Percentiles rank a stretch among this genome's conserved stretches.
phyloP scores from a whole-genome alignment of 176 grass and related monocot genomes.

The Ampelocalamus luodianensis region DNA sequence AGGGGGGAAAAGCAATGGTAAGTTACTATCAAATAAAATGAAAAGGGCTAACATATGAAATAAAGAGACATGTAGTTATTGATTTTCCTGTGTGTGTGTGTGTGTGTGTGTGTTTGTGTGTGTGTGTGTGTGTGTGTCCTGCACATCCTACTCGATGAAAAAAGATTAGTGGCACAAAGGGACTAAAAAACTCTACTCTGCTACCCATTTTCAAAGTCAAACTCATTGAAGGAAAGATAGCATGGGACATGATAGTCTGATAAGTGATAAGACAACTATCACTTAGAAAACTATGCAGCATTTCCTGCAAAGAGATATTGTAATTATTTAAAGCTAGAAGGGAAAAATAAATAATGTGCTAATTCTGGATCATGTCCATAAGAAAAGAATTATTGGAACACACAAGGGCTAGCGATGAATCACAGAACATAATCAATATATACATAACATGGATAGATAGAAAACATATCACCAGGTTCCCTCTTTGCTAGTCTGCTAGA shows the following conservation, averaged over 20 bases:
- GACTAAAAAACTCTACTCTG: neutral
- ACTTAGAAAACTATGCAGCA: constrained; percentile 5
- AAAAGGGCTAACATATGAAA: constrained; percentile 23
- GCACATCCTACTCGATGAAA: neutral
- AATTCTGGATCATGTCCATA: neutral
- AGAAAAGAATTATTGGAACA: constrained; percentile 25
- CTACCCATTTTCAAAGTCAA: neutral
- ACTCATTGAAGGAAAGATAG: neutral
- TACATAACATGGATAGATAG: constrained; percentile 24
- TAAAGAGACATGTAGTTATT: neutral
- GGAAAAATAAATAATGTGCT: neutral
- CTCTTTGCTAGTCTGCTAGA: constrained; percentile 9
- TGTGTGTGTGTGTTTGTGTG: neutral
- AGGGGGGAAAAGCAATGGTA: constrained; percentile 23
- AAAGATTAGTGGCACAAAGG: neutral
- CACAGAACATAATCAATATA: constrained; percentile 9
- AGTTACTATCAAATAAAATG: constrained; percentile 17
- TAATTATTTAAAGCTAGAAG: neutral
- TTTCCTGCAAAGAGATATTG: neutral
- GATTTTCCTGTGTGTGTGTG: neutral
- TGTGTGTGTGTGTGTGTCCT: neutral
- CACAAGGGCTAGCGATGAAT: neutral
- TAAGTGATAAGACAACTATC: neutral
- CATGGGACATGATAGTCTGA: neutral
- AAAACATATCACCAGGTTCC: constrained; percentile 25